Base-by-base conservation (phyloP, 2,329 filamentous ascomycete genomes). In the Colletotrichum plurivorum region DNA sequence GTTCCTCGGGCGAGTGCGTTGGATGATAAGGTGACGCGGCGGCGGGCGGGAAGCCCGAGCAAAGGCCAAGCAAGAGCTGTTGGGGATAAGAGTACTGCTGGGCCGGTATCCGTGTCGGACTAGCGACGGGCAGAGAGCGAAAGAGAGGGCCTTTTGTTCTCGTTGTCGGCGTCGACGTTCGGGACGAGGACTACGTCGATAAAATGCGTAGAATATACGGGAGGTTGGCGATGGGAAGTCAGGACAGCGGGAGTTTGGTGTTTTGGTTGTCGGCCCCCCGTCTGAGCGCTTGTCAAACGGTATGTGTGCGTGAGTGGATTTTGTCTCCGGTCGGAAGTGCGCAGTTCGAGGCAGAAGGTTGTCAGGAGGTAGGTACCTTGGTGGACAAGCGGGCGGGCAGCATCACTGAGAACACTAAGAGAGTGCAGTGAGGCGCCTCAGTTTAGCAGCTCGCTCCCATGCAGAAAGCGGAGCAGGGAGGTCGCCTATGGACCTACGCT, bases 21-120 rank as follows among this genome's bases (percentile, higher is more conserved):
- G 55, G 69, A 36, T 67, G 69, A 71, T 70, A 67, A 71, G 69
- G 69, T 71, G 69, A 71, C 67, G 69, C 69, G 67, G 69, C 69
- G 67, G 67, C 67, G 67, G 67, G 63, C 57, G 67, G 67, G 58
- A 57, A 70, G 57, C 41, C 57, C 67, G 57, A 68, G 63, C 56
- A 51, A 66, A 20, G 43, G 55, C 56, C 41, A 52, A 59, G 46
- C 46, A 39, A 59, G 55, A 43, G 46, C 45, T 36, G 62, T 39
- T 51, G 53, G 60, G 51, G 41, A 60, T 51, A 49, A 46, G 45
- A 46, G 45, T 16, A 18, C 45, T 46, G 46, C 51, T 54, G 31
- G 54, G 54, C 53, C 51, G 62, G 55, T 36, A 51, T 36, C 31
- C 31, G 31, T 36, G 10, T 69, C 55, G 55, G 46, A 56, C 67